Percentiles rank a stretch among this genome's conserved stretches.
These are phyloP conservation scores for Passalora sequoiae DNA, from an alignment of 2,329 filamentous ascomycete species.

Conservation along the genomic window DNA sequence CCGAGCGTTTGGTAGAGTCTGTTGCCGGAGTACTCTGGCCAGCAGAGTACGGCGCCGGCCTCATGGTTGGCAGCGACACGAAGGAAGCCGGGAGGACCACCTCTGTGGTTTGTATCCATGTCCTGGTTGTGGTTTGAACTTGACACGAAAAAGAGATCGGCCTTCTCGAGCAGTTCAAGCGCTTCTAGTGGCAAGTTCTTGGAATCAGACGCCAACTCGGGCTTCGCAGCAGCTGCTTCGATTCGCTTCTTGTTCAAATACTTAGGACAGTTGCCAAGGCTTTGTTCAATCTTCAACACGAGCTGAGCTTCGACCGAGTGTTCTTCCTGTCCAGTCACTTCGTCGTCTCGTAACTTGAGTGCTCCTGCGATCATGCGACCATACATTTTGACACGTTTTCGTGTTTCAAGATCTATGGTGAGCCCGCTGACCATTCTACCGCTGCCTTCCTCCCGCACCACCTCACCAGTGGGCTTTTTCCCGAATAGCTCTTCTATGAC, in stretches of 20 bases:
- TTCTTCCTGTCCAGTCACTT: constrained; percentile 25
- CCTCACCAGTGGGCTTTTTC: constrained; percentile 41
- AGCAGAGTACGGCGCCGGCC: constrained; percentile 53
- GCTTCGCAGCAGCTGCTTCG: constrained; percentile 48
- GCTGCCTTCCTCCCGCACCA: constrained; percentile 36
- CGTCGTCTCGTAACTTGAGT: constrained; percentile 37
- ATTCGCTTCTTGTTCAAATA: constrained; percentile 74
- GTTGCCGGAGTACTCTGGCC: constrained; percentile 83
- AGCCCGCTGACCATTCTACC: constrained; percentile 58
- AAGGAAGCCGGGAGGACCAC: constrained; percentile 69
- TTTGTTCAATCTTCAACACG: constrained; percentile 64
- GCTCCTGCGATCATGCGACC: constrained; percentile 64
- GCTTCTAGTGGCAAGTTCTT: constrained; percentile 51
- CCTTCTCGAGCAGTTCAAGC: constrained; percentile 54
- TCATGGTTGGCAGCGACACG: constrained; percentile 57
- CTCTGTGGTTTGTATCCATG: constrained; percentile 83
- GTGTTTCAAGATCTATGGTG: constrained; percentile 58
- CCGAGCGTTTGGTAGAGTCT: constrained; percentile 77
- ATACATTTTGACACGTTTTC: constrained; percentile 68
- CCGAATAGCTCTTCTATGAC: constrained; percentile 61
- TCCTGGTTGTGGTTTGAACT: constrained; percentile 55
- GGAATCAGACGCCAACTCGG: constrained; percentile 47
- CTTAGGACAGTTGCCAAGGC: constrained; percentile 77
- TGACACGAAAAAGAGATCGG: constrained; percentile 76
- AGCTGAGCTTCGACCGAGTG: constrained; percentile 49